Conservation (phyloP, 306 rosid genomes). For the Cicer cuneatum region DNA sequence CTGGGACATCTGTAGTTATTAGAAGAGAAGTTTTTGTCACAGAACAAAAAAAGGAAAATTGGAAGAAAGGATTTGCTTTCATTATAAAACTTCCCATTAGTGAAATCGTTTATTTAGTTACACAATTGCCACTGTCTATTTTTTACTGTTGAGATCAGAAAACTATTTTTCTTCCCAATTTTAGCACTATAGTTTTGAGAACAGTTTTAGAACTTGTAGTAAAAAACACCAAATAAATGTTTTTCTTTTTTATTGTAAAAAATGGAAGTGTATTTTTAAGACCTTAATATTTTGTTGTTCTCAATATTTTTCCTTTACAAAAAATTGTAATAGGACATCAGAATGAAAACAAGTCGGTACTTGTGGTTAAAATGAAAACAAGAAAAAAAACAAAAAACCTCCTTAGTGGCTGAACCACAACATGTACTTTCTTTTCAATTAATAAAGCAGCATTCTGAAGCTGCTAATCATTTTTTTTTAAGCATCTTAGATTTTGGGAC, state of each 20-base stretch:
- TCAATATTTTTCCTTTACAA: background rate
- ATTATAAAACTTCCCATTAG: background rate
- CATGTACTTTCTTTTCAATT: conserved; percentile 14
- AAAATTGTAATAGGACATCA: background rate
- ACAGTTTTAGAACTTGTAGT: conserved; percentile 3
- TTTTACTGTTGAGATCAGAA: background rate
- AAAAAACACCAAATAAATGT: background rate
- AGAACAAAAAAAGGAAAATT: background rate
- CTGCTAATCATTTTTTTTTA: conserved; percentile 10
- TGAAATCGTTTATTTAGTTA: conserved; percentile 6
- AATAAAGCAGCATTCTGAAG: conserved; percentile 34
- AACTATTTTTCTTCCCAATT: background rate
- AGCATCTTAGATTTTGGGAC: background rate
- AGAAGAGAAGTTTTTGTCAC: background rate
- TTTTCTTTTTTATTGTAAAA: background rate
- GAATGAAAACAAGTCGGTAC: background rate
- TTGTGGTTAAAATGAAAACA: background rate
- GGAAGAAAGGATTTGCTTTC: conserved; percentile 16
- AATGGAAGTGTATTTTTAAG: background rate
- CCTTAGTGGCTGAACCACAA: too few species aligned
- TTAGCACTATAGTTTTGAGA: background rate
- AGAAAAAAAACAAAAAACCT: too few species aligned
- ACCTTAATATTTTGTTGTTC: background rate
- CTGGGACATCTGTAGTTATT: background rate
- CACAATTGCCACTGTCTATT: background rate